These are phyloP conservation scores for Termitomyces sp. DNA, from an alignment of 768 basidiomycete genomes.

Conservation along the genomic window DNA sequence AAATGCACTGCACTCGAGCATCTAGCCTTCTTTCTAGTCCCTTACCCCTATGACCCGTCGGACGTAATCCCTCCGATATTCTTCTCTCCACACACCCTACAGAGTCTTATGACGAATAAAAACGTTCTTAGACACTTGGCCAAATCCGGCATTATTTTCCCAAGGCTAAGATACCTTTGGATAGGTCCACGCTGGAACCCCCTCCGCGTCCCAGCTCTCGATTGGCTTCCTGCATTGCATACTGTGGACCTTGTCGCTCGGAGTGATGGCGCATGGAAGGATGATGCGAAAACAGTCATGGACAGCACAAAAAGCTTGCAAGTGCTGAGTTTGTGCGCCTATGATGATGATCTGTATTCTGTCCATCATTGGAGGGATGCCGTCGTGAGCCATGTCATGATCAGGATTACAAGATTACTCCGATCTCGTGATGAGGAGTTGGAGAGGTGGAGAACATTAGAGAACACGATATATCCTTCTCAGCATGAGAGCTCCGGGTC, in stretches of 20 bases:
- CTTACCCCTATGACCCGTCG: no score
- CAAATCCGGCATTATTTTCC: not conserved
- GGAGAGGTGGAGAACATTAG: not conserved
- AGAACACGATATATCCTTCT: not conserved
- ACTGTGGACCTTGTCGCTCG: not conserved
- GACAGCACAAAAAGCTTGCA: not conserved
- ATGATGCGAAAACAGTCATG: not conserved
- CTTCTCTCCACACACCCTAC: not conserved
- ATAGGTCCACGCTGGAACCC: no score
- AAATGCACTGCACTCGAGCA: not conserved
- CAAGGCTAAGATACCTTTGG: not conserved
- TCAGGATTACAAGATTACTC: not conserved
- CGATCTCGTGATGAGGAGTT: not conserved
- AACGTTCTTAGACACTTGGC: not conserved
- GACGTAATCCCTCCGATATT: not conserved
- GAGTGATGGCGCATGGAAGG: not conserved
- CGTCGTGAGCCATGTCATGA: not conserved
- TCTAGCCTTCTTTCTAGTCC: not conserved
- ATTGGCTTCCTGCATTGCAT: not conserved
- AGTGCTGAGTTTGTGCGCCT: not conserved
- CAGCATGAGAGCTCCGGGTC: no score
- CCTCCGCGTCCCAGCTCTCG: not conserved
- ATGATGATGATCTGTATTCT: not conserved
- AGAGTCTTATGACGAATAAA: not conserved
- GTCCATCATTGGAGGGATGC: not conserved